Conservation (phyloP, 345 rosid genomes). For the Sonneratia caseolaris region DNA sequence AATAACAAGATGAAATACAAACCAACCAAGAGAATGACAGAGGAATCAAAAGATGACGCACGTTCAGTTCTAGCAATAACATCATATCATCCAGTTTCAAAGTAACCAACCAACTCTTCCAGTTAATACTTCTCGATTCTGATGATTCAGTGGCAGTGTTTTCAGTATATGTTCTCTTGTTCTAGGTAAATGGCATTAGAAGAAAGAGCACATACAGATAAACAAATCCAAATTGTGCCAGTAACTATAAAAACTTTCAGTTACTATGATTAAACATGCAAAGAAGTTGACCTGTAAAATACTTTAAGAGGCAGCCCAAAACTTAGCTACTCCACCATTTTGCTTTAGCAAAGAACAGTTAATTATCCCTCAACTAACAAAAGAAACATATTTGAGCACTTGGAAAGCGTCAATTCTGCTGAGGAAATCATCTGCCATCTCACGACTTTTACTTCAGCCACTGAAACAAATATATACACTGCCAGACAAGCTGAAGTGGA, state of each 20-base stretch:
- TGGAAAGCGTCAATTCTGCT: slow-evolving; percentile 1
- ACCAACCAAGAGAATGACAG: neutral
- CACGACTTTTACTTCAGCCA: slow-evolving; percentile 9
- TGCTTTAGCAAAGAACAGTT: slow-evolving; percentile 5
- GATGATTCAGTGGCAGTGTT: neutral
- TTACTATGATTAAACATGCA: neutral
- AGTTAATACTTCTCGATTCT: neutral
- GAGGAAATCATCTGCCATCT: slow-evolving; percentile 5
- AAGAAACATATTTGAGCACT: slow-evolving; percentile 12
- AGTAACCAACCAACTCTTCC: neutral
- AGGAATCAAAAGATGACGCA: neutral
- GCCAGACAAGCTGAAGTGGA: neutral
- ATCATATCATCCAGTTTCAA: neutral
- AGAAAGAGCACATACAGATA: neutral
- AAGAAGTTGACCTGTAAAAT: slow-evolving; percentile 6
- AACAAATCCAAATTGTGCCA: neutral
- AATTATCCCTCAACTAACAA: slow-evolving; percentile 11
- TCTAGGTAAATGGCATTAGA: neutral
- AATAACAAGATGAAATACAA: neutral
- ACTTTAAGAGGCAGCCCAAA: neutral
- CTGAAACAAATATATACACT: slow-evolving; percentile 7
- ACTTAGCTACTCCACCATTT: slow-evolving; percentile 10
- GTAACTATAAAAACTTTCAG: neutral
- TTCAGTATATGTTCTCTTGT: too few species aligned
- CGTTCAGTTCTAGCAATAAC: neutral